These are phyloP conservation scores for Capsicum rhomboideum DNA, from an alignment of 257 asterid genomes.

Conservation along the genomic window DNA sequence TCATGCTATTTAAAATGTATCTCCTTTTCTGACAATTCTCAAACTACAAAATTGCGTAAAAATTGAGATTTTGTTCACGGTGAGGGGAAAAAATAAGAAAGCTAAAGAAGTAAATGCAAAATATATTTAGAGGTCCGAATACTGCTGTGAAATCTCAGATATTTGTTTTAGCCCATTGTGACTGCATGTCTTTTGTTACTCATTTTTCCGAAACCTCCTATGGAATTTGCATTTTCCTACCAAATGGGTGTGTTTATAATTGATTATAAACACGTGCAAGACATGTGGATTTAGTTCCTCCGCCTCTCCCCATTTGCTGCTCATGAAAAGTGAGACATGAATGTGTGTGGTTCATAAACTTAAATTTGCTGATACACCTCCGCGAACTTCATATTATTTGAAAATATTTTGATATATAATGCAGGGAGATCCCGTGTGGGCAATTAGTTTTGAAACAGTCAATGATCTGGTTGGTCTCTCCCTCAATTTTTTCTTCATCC, in stretches of 20 bases:
- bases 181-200: not conserved
- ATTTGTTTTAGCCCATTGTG: not conserved
- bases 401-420: not conserved
- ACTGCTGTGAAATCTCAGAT: not conserved
- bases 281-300: not conserved
- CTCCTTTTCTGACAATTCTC: not conserved
- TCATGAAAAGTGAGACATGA: not conserved
- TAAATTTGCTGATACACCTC: not conserved
- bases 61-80: not conserved
- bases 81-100: too few relatives aligned
- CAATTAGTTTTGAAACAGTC: constrained; percentile 76
- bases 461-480: constrained; percentile 69
- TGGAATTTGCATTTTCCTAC: not conserved
- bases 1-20: not conserved
- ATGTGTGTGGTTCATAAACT: not conserved
- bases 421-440: constrained; percentile 99
- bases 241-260: too few relatives aligned
- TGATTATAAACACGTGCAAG: too few relatives aligned
- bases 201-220: not conserved
- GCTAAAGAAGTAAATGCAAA: not conserved
- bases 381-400: not conserved
- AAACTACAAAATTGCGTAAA: not conserved
- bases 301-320: not conserved
- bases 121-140: not conserved
- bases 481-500: constrained; percentile 81